Evolutionary conservation across 306 rosid genomes (phyloP), one percentile per base, ranked within the genome.

Genomic region (Arachis hypogaea): DNA sequence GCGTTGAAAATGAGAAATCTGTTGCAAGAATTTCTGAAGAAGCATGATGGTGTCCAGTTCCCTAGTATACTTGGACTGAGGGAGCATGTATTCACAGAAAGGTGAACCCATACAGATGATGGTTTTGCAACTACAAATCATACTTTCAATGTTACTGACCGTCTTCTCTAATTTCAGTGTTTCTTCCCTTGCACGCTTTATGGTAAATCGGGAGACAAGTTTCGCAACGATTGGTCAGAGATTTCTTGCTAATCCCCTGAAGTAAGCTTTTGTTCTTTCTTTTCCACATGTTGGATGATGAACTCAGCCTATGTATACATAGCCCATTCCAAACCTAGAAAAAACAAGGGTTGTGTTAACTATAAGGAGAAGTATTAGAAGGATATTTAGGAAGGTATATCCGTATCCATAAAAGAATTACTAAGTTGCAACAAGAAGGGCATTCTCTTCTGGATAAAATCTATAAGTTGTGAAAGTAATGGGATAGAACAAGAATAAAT

Each of bases 161-260:
- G 65, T 56, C 63, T 82, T 80, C 59, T 82, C 14, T 86, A 75
- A 71, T 83, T 74, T 75, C 85, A 95, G 99, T 95, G 99, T 95
- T 85, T 95, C 99, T 75, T 95, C 99, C 73, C 97, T 95, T 73
- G 99, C 99, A 30, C 92, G 98, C 98, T 95, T 95, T 89, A 92
- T 95, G 99, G 92, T 98, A 80, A 95, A 95, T 92, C 99, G 92
- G 83, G 99, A 95, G 84, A 95, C 97, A 14, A 92, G 99, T 92
- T 95, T 95, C 11, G 98, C 92, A 78, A 92, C 98, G 46, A 95
- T 95, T 82, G 99, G 99, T 71, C 99, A 95, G 84, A 90, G 99
- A 87, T 80, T 95, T 82, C 78, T 95, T 88, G 99, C 99, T 69
- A 90, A 90, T 85, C 99, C 99, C 43, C 82, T 95, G 76, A 95